Evolutionary conservation across 2,329 filamentous ascomycete genomes (phyloP), one percentile per base, ranked within the genome.

Genomic region (Raffaelea deltoideospora): DNA sequence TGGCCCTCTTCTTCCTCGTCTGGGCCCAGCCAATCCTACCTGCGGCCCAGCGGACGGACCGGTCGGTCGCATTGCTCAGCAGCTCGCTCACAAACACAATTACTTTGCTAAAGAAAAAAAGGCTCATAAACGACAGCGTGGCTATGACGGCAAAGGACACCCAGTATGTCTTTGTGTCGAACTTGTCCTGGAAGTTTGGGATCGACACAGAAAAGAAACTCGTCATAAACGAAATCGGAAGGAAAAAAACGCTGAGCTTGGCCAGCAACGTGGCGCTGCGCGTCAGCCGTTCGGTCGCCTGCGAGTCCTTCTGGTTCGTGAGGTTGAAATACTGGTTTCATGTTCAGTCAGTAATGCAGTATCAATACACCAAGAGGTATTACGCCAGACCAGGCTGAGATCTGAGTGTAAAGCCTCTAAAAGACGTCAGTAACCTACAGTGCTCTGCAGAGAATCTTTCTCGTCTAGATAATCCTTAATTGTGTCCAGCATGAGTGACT

Each of bases 161-260:
- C 79, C 79, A 85, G 51, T 81, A 86, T 31, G 72, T 68, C 38
- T 54, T 64, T 13, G 66, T 56, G 0, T 69, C 72, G 54, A 80
- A 84, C n/a, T 58, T 55, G 8, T 53, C 51, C 34, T 69, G 62
- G 10, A 76, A 57, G 4, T 70, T 66, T 8, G 60, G 55, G 34
- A 84, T 69, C 50, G 81, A 68, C 2, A 77, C 67, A 6, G 73
- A 76, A 52, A 84, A 86, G 54, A 84, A 86, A 23, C 64, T 72
- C 4, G 79, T 83, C 71, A 85, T 76, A 34, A 85, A 65, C 45
- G 69, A 78, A 41, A 85, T 76, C 1, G 80, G 80, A 38, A 85
- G 63, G 57, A 86, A 86, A 35, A 85, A 61, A 29, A 85, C 79
- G 11, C 76, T 81, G 6, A 79, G 71, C 51, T 86, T 85, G 33